These are phyloP conservation scores for Euphrasia confusa DNA, from an alignment of 257 asterid genomes.

Conservation along the genomic window DNA sequence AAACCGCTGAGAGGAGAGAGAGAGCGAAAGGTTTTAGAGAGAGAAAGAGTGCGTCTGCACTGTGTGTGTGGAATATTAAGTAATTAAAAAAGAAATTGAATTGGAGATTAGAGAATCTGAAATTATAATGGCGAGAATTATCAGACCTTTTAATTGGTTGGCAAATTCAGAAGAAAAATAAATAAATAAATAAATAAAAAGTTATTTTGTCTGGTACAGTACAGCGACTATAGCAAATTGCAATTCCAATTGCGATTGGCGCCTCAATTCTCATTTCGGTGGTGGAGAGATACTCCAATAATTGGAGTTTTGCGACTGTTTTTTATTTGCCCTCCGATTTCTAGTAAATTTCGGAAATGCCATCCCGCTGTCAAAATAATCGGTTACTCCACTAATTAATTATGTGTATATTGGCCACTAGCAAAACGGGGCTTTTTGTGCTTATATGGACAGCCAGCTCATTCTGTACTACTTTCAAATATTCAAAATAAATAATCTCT, in stretches of 20 bases:
- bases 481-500: not conserved
- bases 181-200: conserved; percentile 5
- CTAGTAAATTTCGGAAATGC: conserved; percentile 26
- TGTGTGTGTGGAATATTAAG: conserved; percentile 8
- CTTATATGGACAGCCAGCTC: conserved; percentile 29
- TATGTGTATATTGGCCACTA: not conserved
- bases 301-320: conserved; percentile 26
- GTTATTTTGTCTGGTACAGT: conserved; percentile 24
- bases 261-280: conserved; percentile 29
- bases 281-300: conserved; percentile 25
- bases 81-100: conserved; percentile 22
- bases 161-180: conserved; percentile 9
- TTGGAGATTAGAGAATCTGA: conserved; percentile 20
- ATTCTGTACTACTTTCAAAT: not conserved
- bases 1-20: conserved; percentile 14
- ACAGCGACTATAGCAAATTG: conserved; percentile 17
- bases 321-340: conserved; percentile 28
- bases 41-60: not conserved
- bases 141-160: conserved; percentile 15
- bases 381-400: conserved; percentile 19
- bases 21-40: not conserved
- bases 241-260: conserved; percentile 20
- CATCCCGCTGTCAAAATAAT: conserved; percentile 29
- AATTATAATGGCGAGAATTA: conserved; percentile 4
- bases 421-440: conserved; percentile 25